These are phyloP conservation scores for Astrephomene gubernaculifera DNA, from an alignment of 139 green algal species.

Conservation along the genomic window DNA sequence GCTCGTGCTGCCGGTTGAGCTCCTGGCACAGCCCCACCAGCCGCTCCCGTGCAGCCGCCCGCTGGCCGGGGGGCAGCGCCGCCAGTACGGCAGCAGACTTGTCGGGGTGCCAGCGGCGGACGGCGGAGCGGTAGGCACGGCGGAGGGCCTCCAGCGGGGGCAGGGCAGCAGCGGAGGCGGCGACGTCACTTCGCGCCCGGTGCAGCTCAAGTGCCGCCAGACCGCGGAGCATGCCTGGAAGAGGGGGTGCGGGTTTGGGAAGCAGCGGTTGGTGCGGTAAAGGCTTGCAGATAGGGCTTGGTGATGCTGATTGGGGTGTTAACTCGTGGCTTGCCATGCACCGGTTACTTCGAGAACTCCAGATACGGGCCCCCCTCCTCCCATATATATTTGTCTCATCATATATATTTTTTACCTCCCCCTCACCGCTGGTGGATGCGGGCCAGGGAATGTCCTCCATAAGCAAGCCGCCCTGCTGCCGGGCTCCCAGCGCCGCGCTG, in stretches of 20 bases:
- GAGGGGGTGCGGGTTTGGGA: too few species aligned
- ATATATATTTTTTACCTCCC: not conserved
- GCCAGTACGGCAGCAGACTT: not conserved
- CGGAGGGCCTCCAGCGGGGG: not conserved
- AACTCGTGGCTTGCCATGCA: too few species aligned
- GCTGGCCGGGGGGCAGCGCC: constrained; percentile 8
- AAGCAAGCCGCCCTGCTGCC: not conserved
- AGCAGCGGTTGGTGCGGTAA: too few species aligned
- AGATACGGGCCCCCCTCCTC: too few species aligned
- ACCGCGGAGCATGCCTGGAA: constrained; percentile 7
- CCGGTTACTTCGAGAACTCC: too few species aligned
- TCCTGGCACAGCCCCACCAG: constrained; percentile 4
- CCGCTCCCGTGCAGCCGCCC: not conserved
- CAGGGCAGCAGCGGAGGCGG: not conserved
- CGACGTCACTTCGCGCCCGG: not conserved
- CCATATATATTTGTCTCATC: too few species aligned
- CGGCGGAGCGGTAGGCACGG: not conserved
- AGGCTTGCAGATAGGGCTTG: too few species aligned
- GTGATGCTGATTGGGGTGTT: too few species aligned
- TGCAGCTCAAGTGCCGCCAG: not conserved
- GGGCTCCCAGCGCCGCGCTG: not conserved
- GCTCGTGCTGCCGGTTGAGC: constrained; percentile 5
- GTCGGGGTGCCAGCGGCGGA: constrained; percentile 30
- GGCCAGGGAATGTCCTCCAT: constrained; percentile 20
- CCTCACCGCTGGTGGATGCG: not conserved